phyloP scores from a whole-genome alignment of 2,329 filamentous ascomycete species.

The Graphiopsis chlorocephala region DNA sequence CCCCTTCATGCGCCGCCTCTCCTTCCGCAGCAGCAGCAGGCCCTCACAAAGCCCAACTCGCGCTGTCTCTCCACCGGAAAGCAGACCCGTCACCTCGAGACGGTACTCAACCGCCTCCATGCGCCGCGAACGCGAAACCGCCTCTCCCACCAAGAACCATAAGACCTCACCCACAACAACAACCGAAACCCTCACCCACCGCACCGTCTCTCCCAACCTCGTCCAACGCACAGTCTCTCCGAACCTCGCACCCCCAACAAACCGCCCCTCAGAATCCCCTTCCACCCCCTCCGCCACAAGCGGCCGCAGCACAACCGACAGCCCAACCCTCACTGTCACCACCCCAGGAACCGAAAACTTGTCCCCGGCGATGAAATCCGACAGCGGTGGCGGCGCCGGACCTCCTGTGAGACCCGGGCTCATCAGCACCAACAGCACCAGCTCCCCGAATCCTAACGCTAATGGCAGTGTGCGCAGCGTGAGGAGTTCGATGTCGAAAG shows the following conservation, averaged over 20 bases:
- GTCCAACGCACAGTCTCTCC: not conserved
- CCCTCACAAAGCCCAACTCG: slow-evolving; percentile 11
- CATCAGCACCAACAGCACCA: not conserved
- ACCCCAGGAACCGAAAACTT: not conserved
- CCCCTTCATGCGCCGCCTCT: slow-evolving; percentile 30
- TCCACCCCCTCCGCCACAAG: slow-evolving; percentile 6
- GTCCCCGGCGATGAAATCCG: not conserved
- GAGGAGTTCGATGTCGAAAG: not conserved
- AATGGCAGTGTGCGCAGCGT: not conserved
- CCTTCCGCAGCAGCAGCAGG: slow-evolving; percentile 27
- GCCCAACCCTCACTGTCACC: not conserved
- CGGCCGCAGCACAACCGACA: slow-evolving; percentile 3
- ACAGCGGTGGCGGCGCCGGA: not conserved
- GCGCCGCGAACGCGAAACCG: not conserved
- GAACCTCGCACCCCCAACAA: not conserved
- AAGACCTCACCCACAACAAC: not conserved
- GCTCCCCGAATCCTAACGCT: not conserved
- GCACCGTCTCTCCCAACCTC: not conserved
- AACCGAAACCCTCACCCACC: not conserved
- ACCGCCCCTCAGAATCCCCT: not conserved
- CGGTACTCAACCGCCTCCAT: not conserved
- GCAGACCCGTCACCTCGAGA: slow-evolving; percentile 50
- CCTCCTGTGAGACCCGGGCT: not conserved
- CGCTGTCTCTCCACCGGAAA: slow-evolving; percentile 21
- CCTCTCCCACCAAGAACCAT: not conserved